A percentile compares a stretch with the other conserved stretches of the same genome.
phyloP scores from a whole-genome alignment of 805 yeast species.

The Barnettozyma vustinii region DNA sequence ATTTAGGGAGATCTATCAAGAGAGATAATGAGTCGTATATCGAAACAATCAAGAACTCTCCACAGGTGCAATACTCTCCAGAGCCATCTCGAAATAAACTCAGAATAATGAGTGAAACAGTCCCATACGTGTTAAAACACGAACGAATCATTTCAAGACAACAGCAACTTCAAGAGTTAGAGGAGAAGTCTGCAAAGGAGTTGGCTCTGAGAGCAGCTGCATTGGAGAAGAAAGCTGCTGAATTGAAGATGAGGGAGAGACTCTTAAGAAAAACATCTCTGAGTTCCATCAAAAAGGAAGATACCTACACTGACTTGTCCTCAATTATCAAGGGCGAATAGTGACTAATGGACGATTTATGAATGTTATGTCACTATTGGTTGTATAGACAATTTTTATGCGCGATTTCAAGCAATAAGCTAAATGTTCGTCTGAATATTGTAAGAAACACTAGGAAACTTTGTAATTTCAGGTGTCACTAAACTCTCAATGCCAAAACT shows the following conservation, averaged over 20 bases:
- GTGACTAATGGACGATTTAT: background rate
- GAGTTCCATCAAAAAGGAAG: slow-evolving; percentile 39
- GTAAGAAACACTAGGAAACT: slow-evolving; percentile 66
- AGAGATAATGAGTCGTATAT: slow-evolving; percentile 35
- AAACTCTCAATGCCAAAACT: slow-evolving; percentile 63
- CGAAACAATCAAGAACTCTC: slow-evolving; percentile 31
- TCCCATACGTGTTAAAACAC: slow-evolving; percentile 77
- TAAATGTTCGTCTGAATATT: slow-evolving; percentile 51
- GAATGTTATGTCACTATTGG: background rate
- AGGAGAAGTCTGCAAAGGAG: slow-evolving; percentile 71
- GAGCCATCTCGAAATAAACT: slow-evolving; percentile 53
- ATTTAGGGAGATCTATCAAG: slow-evolving; percentile 30
- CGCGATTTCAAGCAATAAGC: background rate
- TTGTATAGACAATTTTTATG: background rate
- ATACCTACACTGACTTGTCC: slow-evolving; percentile 50
- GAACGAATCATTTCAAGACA: slow-evolving; percentile 71
- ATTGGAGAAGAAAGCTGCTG: slow-evolving; percentile 64
- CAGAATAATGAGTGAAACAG: slow-evolving; percentile 75
- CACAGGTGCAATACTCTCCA: slow-evolving; percentile 27
- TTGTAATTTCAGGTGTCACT: slow-evolving; percentile 58
- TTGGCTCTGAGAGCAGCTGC: slow-evolving; percentile 69
- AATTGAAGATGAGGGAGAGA: slow-evolving; percentile 59
- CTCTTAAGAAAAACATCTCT: slow-evolving; percentile 32
- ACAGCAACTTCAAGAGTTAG: slow-evolving; percentile 73
- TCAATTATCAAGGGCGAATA: slow-evolving; percentile 30